Conservation (phyloP, 2,329 filamentous ascomycete species). For the Trichoderma aggressivum region DNA sequence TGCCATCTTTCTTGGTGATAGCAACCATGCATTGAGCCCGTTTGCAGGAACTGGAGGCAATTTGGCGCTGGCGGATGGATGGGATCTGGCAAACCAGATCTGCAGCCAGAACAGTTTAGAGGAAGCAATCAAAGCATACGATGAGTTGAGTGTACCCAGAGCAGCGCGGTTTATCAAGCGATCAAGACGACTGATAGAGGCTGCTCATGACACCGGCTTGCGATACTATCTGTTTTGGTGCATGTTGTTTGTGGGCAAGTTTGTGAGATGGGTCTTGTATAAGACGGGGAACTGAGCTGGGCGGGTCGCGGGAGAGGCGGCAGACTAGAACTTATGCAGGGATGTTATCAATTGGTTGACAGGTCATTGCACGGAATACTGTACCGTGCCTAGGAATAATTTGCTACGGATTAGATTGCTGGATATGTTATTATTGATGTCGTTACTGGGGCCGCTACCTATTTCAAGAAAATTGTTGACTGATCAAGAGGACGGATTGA, state of each 20-base stretch:
- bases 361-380: neutral
- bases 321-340: neutral
- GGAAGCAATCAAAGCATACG: constrained; percentile 32
- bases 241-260: constrained; percentile 21
- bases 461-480: neutral
- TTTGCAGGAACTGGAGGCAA: constrained; percentile 50
- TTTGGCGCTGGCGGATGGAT: constrained; percentile 45
- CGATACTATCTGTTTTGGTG: constrained; percentile 21
- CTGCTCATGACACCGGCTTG: constrained; percentile 18
- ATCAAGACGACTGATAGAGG: constrained; percentile 22
- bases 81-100: constrained; percentile 44
- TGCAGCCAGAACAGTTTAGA: constrained; percentile 27
- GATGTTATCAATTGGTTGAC: neutral
- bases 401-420: neutral
- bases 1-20: constrained; percentile 47
- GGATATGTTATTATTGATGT: neutral
- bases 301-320: neutral
- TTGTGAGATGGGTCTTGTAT: constrained; percentile 23
- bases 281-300: constrained; percentile 11
- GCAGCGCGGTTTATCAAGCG: constrained; percentile 24
- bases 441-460: neutral
- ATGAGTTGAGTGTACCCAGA: constrained; percentile 33
- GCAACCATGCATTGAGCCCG: constrained; percentile 48
- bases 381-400: neutral
- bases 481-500: neutral